A percentile compares a stretch with the other conserved stretches of the same genome.
phyloP scores from a whole-genome alignment of 495 filamentous ascomycete genomes.

The Tuber microsphaerosporum region DNA sequence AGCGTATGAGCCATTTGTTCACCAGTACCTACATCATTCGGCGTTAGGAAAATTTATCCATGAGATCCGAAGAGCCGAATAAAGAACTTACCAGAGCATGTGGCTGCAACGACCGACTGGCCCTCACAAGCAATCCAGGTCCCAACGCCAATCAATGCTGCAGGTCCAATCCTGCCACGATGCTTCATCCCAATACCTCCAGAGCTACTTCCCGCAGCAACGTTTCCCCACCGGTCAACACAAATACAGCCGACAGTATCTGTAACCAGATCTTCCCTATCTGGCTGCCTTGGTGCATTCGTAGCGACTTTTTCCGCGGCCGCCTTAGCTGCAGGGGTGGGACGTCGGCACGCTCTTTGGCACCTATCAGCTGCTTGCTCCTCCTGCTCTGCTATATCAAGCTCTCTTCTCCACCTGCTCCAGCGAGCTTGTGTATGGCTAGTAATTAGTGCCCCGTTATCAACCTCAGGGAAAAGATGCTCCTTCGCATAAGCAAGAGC shows the following conservation, averaged over 20 bases:
- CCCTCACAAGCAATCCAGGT: constrained; percentile 47
- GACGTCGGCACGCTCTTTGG: constrained; percentile 13
- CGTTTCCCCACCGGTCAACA: constrained; percentile 72
- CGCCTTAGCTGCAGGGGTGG: constrained; percentile 19
- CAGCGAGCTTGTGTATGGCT: constrained; percentile 66
- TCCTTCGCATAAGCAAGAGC: constrained; percentile 78
- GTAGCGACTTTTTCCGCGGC: constrained; percentile 21
- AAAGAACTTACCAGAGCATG: constrained; percentile 36
- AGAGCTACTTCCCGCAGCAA: constrained; percentile 94
- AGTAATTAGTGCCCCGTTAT: constrained; percentile 67
- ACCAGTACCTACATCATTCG: constrained; percentile 59
- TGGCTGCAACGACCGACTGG: constrained; percentile 33
- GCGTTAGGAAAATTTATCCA: background rate
- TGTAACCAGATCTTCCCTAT: constrained; percentile 56
- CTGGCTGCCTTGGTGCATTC: constrained; percentile 20
- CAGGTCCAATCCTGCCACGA: constrained; percentile 79
- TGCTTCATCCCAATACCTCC: constrained; percentile 99
- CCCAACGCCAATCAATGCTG: constrained; percentile 84
- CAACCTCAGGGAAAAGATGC: constrained; percentile 60
- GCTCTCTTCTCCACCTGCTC: constrained; percentile 66
- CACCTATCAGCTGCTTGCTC: constrained; percentile 14
- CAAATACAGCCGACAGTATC: constrained; percentile 96
- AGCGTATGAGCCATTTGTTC: constrained; percentile 91
- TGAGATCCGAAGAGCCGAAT: background rate
- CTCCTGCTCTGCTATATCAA: constrained; percentile 44